A percentile compares a stretch with the other conserved stretches of the same genome.
Conservation (phyloP, 1,284 basidiomycete species). For the Trichosporon sp. region DNA sequence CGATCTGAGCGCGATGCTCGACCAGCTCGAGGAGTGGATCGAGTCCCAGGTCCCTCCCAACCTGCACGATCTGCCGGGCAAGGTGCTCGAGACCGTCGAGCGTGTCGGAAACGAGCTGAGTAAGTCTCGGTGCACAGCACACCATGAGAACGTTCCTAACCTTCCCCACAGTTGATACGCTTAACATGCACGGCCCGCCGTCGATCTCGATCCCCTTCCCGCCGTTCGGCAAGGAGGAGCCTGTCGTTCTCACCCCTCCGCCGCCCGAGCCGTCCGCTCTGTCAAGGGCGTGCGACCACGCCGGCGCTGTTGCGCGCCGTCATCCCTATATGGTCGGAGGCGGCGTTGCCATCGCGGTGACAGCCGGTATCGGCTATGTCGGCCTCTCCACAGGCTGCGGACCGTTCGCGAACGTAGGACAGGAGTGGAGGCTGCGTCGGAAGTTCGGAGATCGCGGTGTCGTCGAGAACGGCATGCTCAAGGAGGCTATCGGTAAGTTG, state of each 20-base stretch:
- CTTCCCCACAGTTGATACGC: constrained; percentile 49
- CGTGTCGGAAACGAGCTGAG: constrained; percentile 52
- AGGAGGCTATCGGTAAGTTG: constrained; percentile 52
- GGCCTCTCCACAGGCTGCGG: constrained; percentile 29
- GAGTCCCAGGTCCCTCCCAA: constrained; percentile 52
- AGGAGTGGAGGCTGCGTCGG: constrained; percentile 29
- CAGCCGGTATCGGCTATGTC: constrained; percentile 45
- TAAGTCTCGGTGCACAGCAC: constrained; percentile 31
- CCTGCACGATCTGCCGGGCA: constrained; percentile 50
- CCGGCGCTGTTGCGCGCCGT: constrained; percentile 24
- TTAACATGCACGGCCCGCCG: constrained; percentile 52
- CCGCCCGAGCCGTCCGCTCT: constrained; percentile 35
- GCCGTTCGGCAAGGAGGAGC: constrained; percentile 46
- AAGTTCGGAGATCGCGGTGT: constrained; percentile 42
- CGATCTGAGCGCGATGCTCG: constrained; percentile 48
- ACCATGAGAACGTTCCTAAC: not conserved
- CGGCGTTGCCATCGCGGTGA: constrained; percentile 39
- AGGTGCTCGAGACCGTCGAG: constrained; percentile 54
- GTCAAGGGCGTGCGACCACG: constrained; percentile 27
- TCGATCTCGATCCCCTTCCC: constrained; percentile 55
- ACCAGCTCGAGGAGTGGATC: constrained; percentile 55
- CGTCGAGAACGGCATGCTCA: constrained; percentile 54
- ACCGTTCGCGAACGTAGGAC: constrained; percentile 25
- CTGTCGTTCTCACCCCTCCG: constrained; percentile 43
- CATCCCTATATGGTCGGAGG: constrained; percentile 32